These are phyloP conservation scores for Hydrangea macrophylla DNA, from an alignment of 148 eudicot genomes.

Conservation along the genomic window DNA sequence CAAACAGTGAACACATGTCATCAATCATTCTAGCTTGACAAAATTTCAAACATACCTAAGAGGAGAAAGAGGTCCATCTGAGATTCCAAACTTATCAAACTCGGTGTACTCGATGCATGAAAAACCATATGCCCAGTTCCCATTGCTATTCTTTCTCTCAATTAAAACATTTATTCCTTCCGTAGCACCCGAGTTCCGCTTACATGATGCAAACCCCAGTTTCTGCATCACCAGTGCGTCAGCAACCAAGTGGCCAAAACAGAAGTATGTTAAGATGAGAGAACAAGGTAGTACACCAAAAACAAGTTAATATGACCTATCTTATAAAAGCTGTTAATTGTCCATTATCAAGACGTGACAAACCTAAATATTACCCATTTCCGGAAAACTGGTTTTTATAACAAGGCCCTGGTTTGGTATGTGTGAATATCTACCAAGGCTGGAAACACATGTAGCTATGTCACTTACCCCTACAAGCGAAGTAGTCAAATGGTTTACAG, in stretches of 20 bases:
- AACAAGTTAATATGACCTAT: not conserved
- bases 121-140: conserved; percentile 85
- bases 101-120: conserved; percentile 98
- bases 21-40: conserved; percentile 1
- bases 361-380: not conserved
- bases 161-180: conserved; percentile 91
- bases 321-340: conserved; percentile 6
- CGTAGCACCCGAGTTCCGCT: conserved; percentile 74
- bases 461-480: not conserved
- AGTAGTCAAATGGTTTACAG: not conserved
- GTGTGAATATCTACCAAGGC: not conserved
- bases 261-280: no score
- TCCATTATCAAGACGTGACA: not conserved
- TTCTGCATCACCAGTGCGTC: conserved; percentile 46
- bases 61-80: conserved; percentile 42
- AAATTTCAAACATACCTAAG: conserved; percentile 38
- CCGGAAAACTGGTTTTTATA: not conserved
- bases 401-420: not conserved
- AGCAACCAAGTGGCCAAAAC: no score
- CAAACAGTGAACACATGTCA: not conserved
- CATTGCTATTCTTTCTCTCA: conserved; percentile 73
- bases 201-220: conserved; percentile 96
- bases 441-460: not conserved
- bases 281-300: conserved; percentile 2
- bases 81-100: conserved; percentile 88